Evolutionary conservation across 2,329 filamentous ascomycete genomes (phyloP), one percentile per base, ranked within the genome.

Genomic region (Fusarium buharicum): DNA sequence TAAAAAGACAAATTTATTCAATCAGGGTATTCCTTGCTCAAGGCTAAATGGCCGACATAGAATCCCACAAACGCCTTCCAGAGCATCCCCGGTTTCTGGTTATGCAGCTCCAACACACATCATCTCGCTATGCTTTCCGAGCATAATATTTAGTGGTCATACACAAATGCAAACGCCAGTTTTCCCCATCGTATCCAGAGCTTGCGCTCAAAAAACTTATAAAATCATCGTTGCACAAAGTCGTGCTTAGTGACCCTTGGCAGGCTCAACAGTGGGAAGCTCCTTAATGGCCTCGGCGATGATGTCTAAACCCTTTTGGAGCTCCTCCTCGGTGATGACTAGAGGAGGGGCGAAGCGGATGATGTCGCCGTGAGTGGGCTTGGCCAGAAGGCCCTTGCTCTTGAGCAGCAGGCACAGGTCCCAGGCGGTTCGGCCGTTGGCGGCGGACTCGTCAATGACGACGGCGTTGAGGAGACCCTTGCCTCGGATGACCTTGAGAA

Each of bases 281-380:
- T 97, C 93, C 67, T 84, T 82, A 71, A 97, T 83, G 13, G 94
- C 89, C 73, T 93, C 88, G 61, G 87, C 84, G 73, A 99, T 96
- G 72, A 95, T 94, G 48, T 76, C 76, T 50, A 98, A 76, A 1
- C 94, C 90, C 73, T 87, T 85, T 68, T 87, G 84, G 66, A 99
- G 89, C 79, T 99, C 87, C 58, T 89, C 85, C 73, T 98, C 93
- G 22, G 89, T 93, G 72, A 99, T 98, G 66, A 99, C 93, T 50
- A 99, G 82, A 17, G 95, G 95, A 41, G 95, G 95, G n/a, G 95
- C 95, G 61, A 99, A 90, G 55, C 95, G 91, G 75, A 99, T 99
- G 76, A 99, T 98, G 78, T 98, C 97, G 73, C 96, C 90, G 78
- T 99, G 95, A 7, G 95, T 99, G 27, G 95, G 95, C 85, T 99